Conservation (phyloP, 768 basidiomycete species). For the Pleurotus tuber-regium region DNA sequence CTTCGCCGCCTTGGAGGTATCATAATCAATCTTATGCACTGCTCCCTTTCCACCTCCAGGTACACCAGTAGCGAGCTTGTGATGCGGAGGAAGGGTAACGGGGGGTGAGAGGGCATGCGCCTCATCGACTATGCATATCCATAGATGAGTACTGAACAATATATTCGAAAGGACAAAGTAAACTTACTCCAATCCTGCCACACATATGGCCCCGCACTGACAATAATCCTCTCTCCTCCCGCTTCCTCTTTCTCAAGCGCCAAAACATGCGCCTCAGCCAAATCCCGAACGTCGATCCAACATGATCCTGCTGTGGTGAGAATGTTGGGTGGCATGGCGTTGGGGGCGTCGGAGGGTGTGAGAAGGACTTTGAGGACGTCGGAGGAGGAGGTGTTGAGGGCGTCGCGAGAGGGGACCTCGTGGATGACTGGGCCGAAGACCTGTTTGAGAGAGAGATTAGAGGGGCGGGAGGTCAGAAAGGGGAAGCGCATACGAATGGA, state of each 20-base stretch:
- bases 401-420: constrained; percentile 28
- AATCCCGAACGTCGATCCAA: constrained; percentile 45
- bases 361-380: constrained; percentile 26
- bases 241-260: constrained; percentile 46
- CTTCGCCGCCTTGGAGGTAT: constrained; percentile 33
- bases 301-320: constrained; percentile 17
- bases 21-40: constrained; percentile 26
- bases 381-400: constrained; percentile 38
- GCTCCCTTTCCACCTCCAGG: constrained; percentile 27
- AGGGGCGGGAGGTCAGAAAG: not conserved
- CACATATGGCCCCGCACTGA: constrained; percentile 13
- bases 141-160: too few relatives aligned
- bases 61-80: constrained; percentile 28
- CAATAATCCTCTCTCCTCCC: constrained; percentile 46
- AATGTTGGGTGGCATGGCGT: constrained; percentile 15
- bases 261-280: constrained; percentile 45
- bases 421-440: constrained; percentile 41
- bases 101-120: constrained; percentile 32
- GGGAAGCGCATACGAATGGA: constrained; percentile 38
- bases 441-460: constrained; percentile 17
- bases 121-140: constrained; percentile 40
- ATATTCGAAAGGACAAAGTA: too few relatives aligned
- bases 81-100: constrained; percentile 22
- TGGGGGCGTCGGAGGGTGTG: constrained; percentile 12
- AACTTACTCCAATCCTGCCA: constrained; percentile 29